Conservation (phyloP, 2,329 filamentous ascomycete genomes). For the Ascochyta viciae-villosae region DNA sequence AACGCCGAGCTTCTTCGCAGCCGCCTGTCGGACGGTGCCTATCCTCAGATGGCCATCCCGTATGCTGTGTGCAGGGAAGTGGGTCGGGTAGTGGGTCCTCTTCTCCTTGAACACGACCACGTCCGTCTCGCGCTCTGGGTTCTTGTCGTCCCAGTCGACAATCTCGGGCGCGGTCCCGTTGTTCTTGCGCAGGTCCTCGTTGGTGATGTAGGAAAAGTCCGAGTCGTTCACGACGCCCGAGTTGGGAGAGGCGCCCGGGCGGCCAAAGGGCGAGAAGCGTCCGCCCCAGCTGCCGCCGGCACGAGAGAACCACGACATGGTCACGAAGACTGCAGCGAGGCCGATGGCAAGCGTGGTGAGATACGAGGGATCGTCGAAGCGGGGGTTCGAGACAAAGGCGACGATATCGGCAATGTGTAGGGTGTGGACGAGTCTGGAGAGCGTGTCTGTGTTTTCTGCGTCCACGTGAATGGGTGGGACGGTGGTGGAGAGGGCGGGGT, state of each 20-base stretch:
- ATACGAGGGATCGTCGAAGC: conserved; percentile 44
- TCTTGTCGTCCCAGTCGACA: conserved; percentile 49
- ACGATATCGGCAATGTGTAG: conserved; percentile 33
- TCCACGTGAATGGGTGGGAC: conserved; percentile 22
- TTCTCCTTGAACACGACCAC: conserved; percentile 74
- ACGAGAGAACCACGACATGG: conserved; percentile 58
- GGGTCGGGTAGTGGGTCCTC: conserved; percentile 69
- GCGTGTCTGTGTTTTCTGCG: conserved; percentile 24
- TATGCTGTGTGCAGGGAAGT: conserved; percentile 78
- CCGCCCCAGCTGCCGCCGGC: conserved; percentile 52
- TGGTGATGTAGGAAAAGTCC: conserved; percentile 85
- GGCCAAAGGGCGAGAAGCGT: conserved; percentile 59
- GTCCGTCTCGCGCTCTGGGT: conserved; percentile 66
- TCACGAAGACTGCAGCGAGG: conserved; percentile 51
- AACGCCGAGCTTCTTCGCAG: conserved; percentile 70
- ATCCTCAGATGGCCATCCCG: conserved; percentile 75
- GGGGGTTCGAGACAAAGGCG: conserved; percentile 38
- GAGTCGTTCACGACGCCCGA: conserved; percentile 71
- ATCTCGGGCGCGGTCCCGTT: conserved; percentile 51
- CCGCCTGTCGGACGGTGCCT: conserved; percentile 70
- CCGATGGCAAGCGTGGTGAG: conserved; percentile 42
- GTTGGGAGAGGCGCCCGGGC: conserved; percentile 46
- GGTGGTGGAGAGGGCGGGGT: conserved; percentile 37
- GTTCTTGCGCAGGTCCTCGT: conserved; percentile 67
- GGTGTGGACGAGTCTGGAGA: conserved; percentile 28